A percentile compares a stretch with the other conserved stretches of the same genome.
Conservation (phyloP, 2,329 filamentous ascomycete genomes). For the Alternaria consortialis region DNA sequence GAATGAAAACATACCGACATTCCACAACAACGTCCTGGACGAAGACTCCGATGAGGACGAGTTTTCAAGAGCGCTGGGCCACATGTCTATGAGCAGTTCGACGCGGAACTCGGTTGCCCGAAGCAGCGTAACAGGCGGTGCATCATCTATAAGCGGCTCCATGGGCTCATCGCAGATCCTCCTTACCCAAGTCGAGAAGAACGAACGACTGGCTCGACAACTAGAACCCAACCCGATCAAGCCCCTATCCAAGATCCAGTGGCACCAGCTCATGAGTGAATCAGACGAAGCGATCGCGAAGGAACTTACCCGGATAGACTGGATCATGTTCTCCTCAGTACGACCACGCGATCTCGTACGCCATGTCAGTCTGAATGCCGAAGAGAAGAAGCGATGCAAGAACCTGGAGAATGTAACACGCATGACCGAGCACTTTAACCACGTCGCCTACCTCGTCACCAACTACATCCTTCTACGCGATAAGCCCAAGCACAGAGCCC, state of each 20-base stretch:
- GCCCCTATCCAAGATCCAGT: conserved; percentile 83
- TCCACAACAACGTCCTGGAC: conserved; percentile 53
- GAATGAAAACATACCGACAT: conserved; percentile 53
- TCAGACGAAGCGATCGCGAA: conserved; percentile 85
- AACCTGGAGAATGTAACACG: conserved; percentile 87
- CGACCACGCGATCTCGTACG: conserved; percentile 91
- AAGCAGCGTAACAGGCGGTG: conserved; percentile 38
- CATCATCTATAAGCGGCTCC: conserved; percentile 36
- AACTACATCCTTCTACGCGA: conserved; percentile 78
- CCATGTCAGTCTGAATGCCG: conserved; percentile 79
- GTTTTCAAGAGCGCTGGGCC: conserved; percentile 41
- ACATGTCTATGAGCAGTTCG: conserved; percentile 38
- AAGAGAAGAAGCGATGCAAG: conserved; percentile 77
- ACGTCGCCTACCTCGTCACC: conserved; percentile 64
- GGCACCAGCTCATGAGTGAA: conserved; percentile 88
- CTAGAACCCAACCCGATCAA: conserved; percentile 75
- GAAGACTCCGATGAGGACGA: conserved; percentile 50
- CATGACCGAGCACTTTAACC: conserved; percentile 85
- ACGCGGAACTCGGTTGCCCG: conserved; percentile 43
- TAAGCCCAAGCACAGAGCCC: conserved; percentile 92
- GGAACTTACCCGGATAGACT: conserved; percentile 94
- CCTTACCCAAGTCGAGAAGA: conserved; percentile 76
- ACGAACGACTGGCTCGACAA: conserved; percentile 77
- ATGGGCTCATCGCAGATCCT: conserved; percentile 55
- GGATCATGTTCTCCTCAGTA: conserved; percentile 97